Evolutionary conservation across 352 stramenopile genomes (phyloP).

Genomic region (Pseudoperonospora humuli): DNA sequence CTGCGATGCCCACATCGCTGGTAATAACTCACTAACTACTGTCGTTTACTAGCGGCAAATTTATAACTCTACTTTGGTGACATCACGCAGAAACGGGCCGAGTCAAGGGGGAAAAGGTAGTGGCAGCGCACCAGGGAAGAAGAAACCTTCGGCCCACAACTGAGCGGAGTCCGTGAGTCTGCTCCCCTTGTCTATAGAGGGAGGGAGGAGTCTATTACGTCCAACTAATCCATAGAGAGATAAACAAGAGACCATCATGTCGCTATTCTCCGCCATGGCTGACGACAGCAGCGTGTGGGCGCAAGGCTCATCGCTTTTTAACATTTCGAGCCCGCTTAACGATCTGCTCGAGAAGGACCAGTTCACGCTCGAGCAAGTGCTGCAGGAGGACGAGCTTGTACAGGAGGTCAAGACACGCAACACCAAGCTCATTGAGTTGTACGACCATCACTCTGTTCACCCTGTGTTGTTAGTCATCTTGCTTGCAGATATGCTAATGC

Average conservation of each 20-base stretch:
- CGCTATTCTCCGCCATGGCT: slow-evolving; percentile 75
- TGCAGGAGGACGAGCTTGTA: slow-evolving; percentile 95
- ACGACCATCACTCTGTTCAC: slow-evolving; percentile 6
- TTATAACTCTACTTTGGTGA: too few relatives aligned
- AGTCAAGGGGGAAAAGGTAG: too few relatives aligned
- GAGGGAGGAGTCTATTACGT: background rate
- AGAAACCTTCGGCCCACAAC: too few relatives aligned
- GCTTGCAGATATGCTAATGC: too few relatives aligned
- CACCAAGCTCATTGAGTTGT: slow-evolving; percentile 92
- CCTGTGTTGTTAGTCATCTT: too few relatives aligned
- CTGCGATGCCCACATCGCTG: too few relatives aligned
- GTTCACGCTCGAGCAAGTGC: slow-evolving; percentile 91
- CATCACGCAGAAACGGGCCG: too few relatives aligned
- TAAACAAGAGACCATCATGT: slow-evolving; percentile 35
- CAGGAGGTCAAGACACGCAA: slow-evolving; percentile 96
- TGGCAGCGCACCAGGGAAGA: too few relatives aligned
- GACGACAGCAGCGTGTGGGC: slow-evolving; percentile 79
- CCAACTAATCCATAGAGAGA: background rate
- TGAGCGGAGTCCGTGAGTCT: too few relatives aligned
- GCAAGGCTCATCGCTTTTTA: slow-evolving; percentile 80
- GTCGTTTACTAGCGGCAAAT: too few relatives aligned
- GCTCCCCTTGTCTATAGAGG: background rate
- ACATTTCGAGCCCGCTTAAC: slow-evolving; percentile 90
- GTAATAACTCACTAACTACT: too few relatives aligned
- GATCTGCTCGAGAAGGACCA: slow-evolving; percentile 91